These are phyloP conservation scores for Hyphopichia fennica DNA, from an alignment of 1,139 yeast species.

Conservation along the genomic window DNA sequence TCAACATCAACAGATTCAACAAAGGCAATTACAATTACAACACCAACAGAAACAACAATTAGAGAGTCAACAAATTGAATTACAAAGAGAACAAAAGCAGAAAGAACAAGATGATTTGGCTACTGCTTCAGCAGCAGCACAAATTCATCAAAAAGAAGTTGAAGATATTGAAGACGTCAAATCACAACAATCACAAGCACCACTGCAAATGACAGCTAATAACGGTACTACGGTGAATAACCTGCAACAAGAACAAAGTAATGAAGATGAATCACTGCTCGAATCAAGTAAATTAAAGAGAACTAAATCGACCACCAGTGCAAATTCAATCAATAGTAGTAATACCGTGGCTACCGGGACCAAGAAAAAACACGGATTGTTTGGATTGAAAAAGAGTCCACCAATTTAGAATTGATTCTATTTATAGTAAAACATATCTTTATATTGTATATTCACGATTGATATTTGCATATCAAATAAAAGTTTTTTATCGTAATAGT, in stretches of 20 bases:
- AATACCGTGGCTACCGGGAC: conserved; percentile 7
- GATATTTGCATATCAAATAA: too few species aligned
- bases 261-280: conserved; percentile 10
- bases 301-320: conserved; percentile 18
- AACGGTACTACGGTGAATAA: too few species aligned
- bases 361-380: conserved; percentile 16
- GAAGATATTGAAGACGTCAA: background rate
- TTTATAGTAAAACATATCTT: background rate
- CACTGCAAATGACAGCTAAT: too few species aligned
- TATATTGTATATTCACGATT: background rate
- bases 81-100: background rate
- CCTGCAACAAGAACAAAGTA: background rate
- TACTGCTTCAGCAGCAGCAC: background rate
- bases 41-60: conserved; percentile 1
- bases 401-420: background rate
- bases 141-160: background rate
- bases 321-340: conserved; percentile 18
- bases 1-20: background rate
- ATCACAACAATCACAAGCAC: background rate
- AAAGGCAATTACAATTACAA: background rate
- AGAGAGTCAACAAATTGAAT: background rate
- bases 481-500: too few species aligned
- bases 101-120: background rate
- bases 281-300: conserved; percentile 13
- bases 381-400: conserved; percentile 12